Percentiles rank a stretch among this genome's conserved stretches.
These are phyloP conservation scores for Diaporthe capsici DNA, from an alignment of 2,329 filamentous ascomycete species.

Conservation along the genomic window DNA sequence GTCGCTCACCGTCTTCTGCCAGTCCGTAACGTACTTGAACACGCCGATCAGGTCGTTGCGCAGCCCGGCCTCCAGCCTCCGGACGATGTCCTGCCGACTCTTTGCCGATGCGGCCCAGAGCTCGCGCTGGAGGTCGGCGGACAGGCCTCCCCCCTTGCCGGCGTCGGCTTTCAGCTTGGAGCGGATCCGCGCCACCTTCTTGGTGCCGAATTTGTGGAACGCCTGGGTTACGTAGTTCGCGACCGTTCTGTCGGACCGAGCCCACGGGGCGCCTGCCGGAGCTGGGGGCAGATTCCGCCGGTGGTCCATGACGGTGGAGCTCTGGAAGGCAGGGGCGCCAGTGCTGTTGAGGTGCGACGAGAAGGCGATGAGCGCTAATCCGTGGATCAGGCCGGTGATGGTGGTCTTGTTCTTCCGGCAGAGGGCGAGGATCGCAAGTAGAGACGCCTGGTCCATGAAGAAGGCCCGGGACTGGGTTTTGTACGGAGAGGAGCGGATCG, in stretches of 20 bases:
- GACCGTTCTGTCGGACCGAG: constrained; percentile 35
- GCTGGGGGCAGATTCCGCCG: constrained; percentile 40
- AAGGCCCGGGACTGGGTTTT: constrained; percentile 38
- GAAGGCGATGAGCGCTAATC: constrained; percentile 41
- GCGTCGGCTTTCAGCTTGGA: constrained; percentile 43
- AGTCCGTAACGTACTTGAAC: constrained; percentile 53
- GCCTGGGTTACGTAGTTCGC: constrained; percentile 38
- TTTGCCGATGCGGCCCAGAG: constrained; percentile 50
- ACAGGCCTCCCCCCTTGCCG: constrained; percentile 42
- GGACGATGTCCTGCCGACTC: constrained; percentile 48
- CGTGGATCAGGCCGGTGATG: constrained; percentile 40
- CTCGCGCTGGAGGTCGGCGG: constrained; percentile 49
- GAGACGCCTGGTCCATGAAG: constrained; percentile 35
- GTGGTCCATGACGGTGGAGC: constrained; percentile 41
- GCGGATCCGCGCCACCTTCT: constrained; percentile 46
- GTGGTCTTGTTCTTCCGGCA: constrained; percentile 42
- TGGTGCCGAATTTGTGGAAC: constrained; percentile 43
- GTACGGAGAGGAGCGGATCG: constrained; percentile 38
- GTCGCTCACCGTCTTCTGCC: constrained; percentile 49
- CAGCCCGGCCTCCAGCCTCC: constrained; percentile 47
- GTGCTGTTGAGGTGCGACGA: constrained; percentile 31
- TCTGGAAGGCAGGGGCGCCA: constrained; percentile 39
- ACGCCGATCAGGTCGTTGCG: constrained; percentile 52
- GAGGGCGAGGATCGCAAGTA: constrained; percentile 36
- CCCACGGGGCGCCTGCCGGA: constrained; percentile 37